Base-by-base conservation (phyloP, 441 rosid species). In the Geranium incanum region DNA sequence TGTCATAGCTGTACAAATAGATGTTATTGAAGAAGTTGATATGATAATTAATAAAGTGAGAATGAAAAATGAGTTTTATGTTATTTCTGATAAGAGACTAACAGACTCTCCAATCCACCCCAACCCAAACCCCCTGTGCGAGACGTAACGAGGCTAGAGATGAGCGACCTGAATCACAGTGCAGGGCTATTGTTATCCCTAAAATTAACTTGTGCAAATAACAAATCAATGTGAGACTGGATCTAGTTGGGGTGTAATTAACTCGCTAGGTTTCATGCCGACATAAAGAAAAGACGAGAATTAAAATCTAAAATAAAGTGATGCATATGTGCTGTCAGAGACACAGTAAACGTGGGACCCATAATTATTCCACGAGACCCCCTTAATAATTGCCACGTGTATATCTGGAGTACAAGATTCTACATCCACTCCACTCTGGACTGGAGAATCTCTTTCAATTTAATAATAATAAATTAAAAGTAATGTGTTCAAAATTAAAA, bases 331-430 rank as follows among this genome's bases (percentile, higher is more conserved):
- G 50, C 50, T 43, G 50, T 43, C 50, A 43, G 11, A 6, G 9
- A 7, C 52, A 7, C 52, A 43, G 9, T 11, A 43, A 13, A 7
- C 7, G 9, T 16, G 63, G 63, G 63, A 57, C 63, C 63, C 63
- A 57, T 23, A 57, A 57, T 57, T 57, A 57, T 57, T 57, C 63
- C 63, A 57, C 63, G 63, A 23, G 18, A 57, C 6, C 19, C 63
- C 63, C 8, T 57, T 16, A 1, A 6, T 0, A 6, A 5, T 15
- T 19, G 63, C 63, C 63, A 57, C 63, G 63, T 57, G 63, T 21
- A 5, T 21, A 57, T 57, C 63, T 57, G 63, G 63, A 57, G 23
- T 57, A 57, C 63, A 57, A 57, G 63, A 57, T 57, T 57, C 63
- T 57, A 23, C 18, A 16, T 57, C 23, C 52, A 43, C 52, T 3